phyloP scores from a whole-genome alignment of 257 asterid species.

The Ehretia macrophylla region DNA sequence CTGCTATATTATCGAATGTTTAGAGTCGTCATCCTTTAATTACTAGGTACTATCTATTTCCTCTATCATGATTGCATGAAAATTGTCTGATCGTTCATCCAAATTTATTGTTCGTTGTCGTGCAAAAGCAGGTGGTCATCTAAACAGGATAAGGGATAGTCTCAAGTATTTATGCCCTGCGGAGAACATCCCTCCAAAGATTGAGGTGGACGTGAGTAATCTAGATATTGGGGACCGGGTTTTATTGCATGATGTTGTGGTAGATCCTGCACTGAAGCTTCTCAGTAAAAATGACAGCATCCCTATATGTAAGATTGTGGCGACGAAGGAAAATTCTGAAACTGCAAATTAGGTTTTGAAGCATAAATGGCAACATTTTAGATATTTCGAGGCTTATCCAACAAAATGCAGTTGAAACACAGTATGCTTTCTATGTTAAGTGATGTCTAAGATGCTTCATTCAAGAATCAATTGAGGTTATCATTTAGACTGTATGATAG shows the following conservation, averaged over 20 bases:
- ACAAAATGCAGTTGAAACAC: too few species aligned
- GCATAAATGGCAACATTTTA: neutral
- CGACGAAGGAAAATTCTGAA: slow-evolving; percentile 28
- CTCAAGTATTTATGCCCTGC: slow-evolving; percentile 73
- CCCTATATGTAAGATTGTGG: slow-evolving; percentile 84
- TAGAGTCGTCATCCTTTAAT: neutral
- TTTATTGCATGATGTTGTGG: slow-evolving; percentile 45
- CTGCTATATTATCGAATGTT: neutral
- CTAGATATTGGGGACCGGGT: slow-evolving; percentile 78
- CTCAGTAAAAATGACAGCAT: slow-evolving; percentile 60
- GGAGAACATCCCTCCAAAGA: slow-evolving; percentile 72
- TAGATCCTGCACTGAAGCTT: slow-evolving; percentile 81
- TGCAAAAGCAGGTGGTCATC: slow-evolving; percentile 56
- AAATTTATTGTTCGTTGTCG: slow-evolving; percentile 6
- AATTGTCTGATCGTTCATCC: neutral
- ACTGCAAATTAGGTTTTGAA: slow-evolving; percentile 16
- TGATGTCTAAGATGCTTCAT: too few species aligned
- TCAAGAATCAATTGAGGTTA: too few species aligned
- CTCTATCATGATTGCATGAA: too few species aligned
- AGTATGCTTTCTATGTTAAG: too few species aligned
- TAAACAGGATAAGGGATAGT: slow-evolving; percentile 49
- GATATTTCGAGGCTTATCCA: too few species aligned
- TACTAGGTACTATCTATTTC: too few species aligned
- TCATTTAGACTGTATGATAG: too few species aligned
- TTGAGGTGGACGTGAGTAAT: slow-evolving; percentile 82